Evolutionary conservation across 2,329 filamentous ascomycete species (phyloP).

Genomic region (Fusarium sp.): DNA sequence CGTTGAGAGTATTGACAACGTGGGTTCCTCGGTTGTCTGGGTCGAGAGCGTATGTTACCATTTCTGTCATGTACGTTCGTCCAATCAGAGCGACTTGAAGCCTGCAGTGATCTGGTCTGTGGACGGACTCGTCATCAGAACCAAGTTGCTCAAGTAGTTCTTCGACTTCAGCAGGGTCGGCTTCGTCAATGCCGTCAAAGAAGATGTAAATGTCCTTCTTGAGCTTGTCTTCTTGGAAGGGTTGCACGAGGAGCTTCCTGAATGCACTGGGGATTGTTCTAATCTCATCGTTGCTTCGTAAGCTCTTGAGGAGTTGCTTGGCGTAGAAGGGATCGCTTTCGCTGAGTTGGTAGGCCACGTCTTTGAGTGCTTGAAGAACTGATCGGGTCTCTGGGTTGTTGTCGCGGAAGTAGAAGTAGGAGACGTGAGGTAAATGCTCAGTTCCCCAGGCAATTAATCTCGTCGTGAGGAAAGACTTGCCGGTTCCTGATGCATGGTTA

Average conservation of each 20-base stretch:
- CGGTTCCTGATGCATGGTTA: conserved; percentile 48
- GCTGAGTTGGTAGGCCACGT: conserved; percentile 60
- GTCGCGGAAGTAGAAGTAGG: conserved; percentile 62
- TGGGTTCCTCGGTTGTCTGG: conserved; percentile 44
- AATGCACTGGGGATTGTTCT: conserved; percentile 59
- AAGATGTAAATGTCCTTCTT: conserved; percentile 56
- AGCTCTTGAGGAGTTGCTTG: conserved; percentile 52
- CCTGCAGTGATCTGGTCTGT: conserved; percentile 33
- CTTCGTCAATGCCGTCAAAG: conserved; percentile 61
- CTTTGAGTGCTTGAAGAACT: conserved; percentile 58
- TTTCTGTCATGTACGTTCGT: conserved; percentile 56
- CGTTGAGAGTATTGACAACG: conserved; percentile 54
- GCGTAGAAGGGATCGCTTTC: conserved; percentile 59
- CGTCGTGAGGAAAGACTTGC: conserved; percentile 60
- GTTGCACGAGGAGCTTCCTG: conserved; percentile 54
- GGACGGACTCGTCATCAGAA: conserved; percentile 36
- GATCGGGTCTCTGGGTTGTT: conserved; percentile 60
- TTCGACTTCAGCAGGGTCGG: conserved; percentile 51
- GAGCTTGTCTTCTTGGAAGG: conserved; percentile 49
- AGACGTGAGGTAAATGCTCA: conserved; percentile 50
- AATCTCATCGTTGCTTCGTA: conserved; percentile 55
- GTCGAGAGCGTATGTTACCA: conserved; percentile 51
- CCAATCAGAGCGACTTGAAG: conserved; percentile 57
- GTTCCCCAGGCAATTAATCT: conserved; percentile 56
- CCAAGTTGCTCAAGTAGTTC: conserved; percentile 53